A percentile compares a stretch with the other conserved stretches of the same genome.
phyloP scores from a whole-genome alignment of 345 rosid species.

The Lenwebbia sp. region DNA sequence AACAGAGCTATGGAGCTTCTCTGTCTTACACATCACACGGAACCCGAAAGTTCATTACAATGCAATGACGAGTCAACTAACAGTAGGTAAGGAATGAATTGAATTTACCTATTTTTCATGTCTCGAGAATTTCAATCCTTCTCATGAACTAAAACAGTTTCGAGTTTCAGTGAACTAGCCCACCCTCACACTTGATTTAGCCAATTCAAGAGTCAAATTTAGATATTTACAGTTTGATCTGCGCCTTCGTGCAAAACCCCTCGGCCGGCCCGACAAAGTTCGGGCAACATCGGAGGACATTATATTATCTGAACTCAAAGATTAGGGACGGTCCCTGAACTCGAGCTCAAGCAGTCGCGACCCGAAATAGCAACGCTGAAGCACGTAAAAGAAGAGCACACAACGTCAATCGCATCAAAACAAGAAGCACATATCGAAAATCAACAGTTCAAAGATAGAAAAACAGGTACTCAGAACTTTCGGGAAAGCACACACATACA shows the following conservation, averaged over 20 bases:
- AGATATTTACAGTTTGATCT: background rate
- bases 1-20: background rate
- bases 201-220: background rate
- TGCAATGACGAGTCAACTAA: background rate
- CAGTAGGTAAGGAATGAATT: background rate
- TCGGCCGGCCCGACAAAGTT: background rate
- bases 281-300: background rate
- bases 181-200: background rate
- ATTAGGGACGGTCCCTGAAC: background rate
- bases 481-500: background rate
- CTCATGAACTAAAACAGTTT: background rate
- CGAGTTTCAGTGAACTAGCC: background rate
- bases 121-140: background rate
- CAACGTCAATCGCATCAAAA: background rate
- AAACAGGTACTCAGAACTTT: background rate
- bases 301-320: background rate
- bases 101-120: background rate
- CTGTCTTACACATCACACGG: background rate
- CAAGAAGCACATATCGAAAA: background rate
- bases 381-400: background rate
- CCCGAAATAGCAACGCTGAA: background rate
- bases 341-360: background rate
- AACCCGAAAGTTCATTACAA: background rate
- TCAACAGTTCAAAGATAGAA: background rate
- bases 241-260: background rate